Evolutionary conservation across 768 basidiomycete species (phyloP), one percentile per base, ranked within the genome.

Genomic region (Podaxis sp.): DNA sequence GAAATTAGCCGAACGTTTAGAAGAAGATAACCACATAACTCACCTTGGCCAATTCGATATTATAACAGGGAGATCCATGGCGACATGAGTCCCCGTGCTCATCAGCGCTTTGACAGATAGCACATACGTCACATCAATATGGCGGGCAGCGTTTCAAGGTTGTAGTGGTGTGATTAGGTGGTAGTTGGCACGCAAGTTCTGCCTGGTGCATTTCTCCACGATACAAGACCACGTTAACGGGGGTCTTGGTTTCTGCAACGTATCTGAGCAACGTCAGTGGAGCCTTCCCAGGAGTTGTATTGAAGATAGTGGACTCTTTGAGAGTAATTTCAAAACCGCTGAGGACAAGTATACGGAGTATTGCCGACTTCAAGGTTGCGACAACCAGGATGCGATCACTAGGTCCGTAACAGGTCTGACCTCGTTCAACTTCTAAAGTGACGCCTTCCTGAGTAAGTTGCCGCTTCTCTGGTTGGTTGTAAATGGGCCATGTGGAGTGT

Each of bases 401-500:
- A 0, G 94, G 92, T 1, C 93, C 93, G 66, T 89, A 94, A 68
- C 94, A 96, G 5, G 89, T 89, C 61, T 85, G 81, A 27, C 79
- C 79, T 38, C 95, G 88, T 27, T 91, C 86, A 17, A 94, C 88
- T 52, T 82, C 85, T 64, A 97, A 84, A 25, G 82, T 87, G 17
- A 93, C 81, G 29, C 87, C 88, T 3, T 92, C 88, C 64, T 87
- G 83, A 2, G 78, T 68, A 19, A 85, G 75, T 15, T 83, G 80
- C n/a, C 91, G 88, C 38, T 81, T 81, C 68, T 94, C 91, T 12
- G 84, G 83, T 70, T 93, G 90, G 53, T 83, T 84, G 70, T 94
- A 96, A 33, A 96, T 82, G 2, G 94, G 94, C 95, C 95, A 97
- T 1, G 92, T 88, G 4, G 94, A 90, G 69, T 96, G 94, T 6